Conservation (phyloP, 768 basidiomycete species). For the Boletus huronensis region DNA sequence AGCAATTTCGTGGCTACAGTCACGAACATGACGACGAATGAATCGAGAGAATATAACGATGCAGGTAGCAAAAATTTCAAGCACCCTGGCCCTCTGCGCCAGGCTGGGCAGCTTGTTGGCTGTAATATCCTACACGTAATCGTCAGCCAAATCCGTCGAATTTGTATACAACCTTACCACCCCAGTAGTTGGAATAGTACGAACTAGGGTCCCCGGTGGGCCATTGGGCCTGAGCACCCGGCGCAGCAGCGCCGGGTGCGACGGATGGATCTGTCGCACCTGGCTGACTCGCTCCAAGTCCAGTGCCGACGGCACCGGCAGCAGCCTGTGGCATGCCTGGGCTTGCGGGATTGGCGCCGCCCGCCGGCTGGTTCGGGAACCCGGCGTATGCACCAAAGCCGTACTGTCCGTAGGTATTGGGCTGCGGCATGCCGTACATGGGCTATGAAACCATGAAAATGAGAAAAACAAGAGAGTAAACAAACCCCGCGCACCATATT, state of each 20-base stretch:
- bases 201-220: conserved; percentile 65
- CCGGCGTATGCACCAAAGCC: conserved; percentile 73
- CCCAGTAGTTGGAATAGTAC: conserved; percentile 84
- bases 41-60: conserved; percentile 24
- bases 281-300: conserved; percentile 54
- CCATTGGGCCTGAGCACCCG: conserved; percentile 74
- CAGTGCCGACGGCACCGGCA: conserved; percentile 50
- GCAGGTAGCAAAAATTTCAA: conserved; percentile 25
- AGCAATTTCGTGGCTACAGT: conserved; percentile 34
- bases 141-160: conserved; percentile 10
- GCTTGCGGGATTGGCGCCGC: conserved; percentile 43
- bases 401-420: conserved; percentile 69
- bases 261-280: conserved; percentile 53
- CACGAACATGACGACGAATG: conserved; percentile 26
- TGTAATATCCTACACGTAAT: conserved; percentile 66
- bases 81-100: conserved; percentile 49
- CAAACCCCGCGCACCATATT: conserved; percentile 55
- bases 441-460: conserved; percentile 43
- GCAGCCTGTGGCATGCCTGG: conserved; percentile 56
- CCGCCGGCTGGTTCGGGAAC: conserved; percentile 58
- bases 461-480: not conserved
- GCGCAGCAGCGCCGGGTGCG: conserved; percentile 44
- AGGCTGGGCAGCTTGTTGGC: conserved; percentile 67
- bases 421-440: conserved; percentile 89
- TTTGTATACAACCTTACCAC: conserved; percentile 47